phyloP scores from a whole-genome alignment of 805 yeast species.

The Myxozyma sirexii region DNA sequence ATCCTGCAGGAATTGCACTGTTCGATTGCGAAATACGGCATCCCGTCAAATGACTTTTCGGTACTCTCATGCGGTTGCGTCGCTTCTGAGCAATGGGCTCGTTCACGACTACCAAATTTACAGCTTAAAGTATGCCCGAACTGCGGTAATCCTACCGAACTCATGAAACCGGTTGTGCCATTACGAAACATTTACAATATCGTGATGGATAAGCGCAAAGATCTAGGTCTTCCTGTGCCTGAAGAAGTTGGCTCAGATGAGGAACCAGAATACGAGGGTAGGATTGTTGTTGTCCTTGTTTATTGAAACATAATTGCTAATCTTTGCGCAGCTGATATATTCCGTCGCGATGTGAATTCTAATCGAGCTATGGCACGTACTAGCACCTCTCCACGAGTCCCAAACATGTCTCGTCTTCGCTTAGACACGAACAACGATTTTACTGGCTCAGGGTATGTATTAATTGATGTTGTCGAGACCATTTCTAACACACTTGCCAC shows the following conservation, averaged over 20 bases:
- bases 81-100: constrained; percentile 34
- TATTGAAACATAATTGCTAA: neutral
- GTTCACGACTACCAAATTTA: constrained; percentile 30
- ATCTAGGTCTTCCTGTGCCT: constrained; percentile 29
- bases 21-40: constrained; percentile 33
- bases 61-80: constrained; percentile 33
- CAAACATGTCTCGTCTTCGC: constrained; percentile 2
- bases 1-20: constrained; percentile 30
- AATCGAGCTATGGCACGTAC: neutral
- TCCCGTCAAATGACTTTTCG: constrained; percentile 31
- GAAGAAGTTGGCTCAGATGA: constrained; percentile 35
- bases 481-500: neutral
- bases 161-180: constrained; percentile 30
- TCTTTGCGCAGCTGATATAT: constrained; percentile 2
- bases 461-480: neutral
- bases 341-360: neutral
- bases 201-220: constrained; percentile 33
- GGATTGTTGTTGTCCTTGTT: neutral
- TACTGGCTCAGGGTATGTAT: constrained; percentile 14
- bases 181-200: constrained; percentile 27
- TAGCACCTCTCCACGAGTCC: constrained; percentile 8
- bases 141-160: constrained; percentile 33
- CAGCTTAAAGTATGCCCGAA: constrained; percentile 32
- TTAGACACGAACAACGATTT: constrained; percentile 10
- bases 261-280: constrained; percentile 27